Evolutionary conservation across 2,329 filamentous ascomycete genomes (phyloP), one percentile per base, ranked within the genome.

Genomic region (Apiospora malaysiana): DNA sequence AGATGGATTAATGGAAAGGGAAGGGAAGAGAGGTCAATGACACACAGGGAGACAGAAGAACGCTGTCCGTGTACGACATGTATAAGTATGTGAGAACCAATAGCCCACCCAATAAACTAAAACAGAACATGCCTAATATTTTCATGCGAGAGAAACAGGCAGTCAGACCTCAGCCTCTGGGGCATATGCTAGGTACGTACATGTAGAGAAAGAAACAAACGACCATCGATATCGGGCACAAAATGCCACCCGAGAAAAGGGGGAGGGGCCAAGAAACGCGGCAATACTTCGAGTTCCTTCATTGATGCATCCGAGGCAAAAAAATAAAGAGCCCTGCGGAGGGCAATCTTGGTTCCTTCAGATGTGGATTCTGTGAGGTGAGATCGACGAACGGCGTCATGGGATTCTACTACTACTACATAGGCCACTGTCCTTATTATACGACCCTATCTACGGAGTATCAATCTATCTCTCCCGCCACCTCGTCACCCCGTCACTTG

Each of bases 321-420:
- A 9, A 25, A 32, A 32, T 32, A 6, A 32, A 59, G 27, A 27
- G 8, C 27, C 56, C 21, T 63, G 56, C 32, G 56, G 56, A 63
- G 56, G 56, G n/a, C 56, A 63, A 63, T 63, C 56, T 63, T 63
- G 56, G 56, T 63, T 63, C 56, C 56, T 63, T 63, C 56, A 21
- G 21, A 63, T 32, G 56, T 63, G 56, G 56, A 40, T 40, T 32
- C 56, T n/a, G 21, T 9, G 32, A 40, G 56, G 56, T 63, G 56
- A 63, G 56, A 63, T 63, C 56, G 56, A 63, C 56, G 56, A 63
- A 63, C 56, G 56, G 56, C 32, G 56, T 63, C 56, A 37, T 45
- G 12, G 42, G 42, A 45, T 63, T 63, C 32, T 40, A 40, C 56
- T 40, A n/a, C n/a, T n/a, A n/a, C n/a, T n/a, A n/a, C n/a, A n/a